Evolutionary conservation across 352 stramenopile species (phyloP).

Genomic region (Globisporangium perplexum): DNA sequence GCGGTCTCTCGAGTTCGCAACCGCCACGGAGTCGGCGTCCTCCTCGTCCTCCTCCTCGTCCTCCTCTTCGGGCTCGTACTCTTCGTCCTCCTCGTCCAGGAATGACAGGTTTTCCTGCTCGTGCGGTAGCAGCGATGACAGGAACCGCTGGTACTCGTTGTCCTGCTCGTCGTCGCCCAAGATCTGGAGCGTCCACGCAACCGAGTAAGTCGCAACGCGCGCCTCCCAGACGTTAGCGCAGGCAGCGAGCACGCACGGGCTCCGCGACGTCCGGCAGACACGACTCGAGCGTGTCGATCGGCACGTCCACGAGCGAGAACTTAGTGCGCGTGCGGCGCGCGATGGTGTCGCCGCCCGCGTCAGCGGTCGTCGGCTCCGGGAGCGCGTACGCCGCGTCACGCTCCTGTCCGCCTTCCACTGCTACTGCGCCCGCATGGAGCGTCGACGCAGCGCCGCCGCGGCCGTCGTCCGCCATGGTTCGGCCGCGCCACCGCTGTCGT

Average conservation of each 20-base stretch:
- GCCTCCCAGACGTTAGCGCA: no score
- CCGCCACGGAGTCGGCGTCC: constrained; percentile 15
- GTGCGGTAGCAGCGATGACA: constrained; percentile 67
- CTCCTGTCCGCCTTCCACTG: no score
- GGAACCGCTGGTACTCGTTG: constrained; percentile 77
- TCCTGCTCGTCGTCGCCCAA: constrained; percentile 32
- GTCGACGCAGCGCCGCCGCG: no score
- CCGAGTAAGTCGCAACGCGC: not conserved
- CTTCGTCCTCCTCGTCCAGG: constrained; percentile 82
- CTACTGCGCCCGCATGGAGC: no score
- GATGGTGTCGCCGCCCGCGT: constrained; percentile 38
- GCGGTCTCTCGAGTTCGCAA: constrained; percentile 11
- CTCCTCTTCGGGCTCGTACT: constrained; percentile 69
- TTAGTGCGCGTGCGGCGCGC: constrained; percentile 67
- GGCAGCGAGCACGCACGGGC: constrained; percentile 16
- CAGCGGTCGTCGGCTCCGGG: not conserved
- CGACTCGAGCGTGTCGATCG: constrained; percentile 66
- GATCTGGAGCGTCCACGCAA: constrained; percentile 5
- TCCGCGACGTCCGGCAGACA: constrained; percentile 38
- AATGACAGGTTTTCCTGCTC: constrained; percentile 76
- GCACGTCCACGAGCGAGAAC: constrained; percentile 68
- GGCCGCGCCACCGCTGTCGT: no score
- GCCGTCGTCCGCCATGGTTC: no score
- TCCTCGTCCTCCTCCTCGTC: constrained; percentile 73
- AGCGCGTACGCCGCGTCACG: not conserved